These are phyloP conservation scores for Physaria fendleri DNA, from an alignment of 345 rosid genomes.

Conservation along the genomic window DNA sequence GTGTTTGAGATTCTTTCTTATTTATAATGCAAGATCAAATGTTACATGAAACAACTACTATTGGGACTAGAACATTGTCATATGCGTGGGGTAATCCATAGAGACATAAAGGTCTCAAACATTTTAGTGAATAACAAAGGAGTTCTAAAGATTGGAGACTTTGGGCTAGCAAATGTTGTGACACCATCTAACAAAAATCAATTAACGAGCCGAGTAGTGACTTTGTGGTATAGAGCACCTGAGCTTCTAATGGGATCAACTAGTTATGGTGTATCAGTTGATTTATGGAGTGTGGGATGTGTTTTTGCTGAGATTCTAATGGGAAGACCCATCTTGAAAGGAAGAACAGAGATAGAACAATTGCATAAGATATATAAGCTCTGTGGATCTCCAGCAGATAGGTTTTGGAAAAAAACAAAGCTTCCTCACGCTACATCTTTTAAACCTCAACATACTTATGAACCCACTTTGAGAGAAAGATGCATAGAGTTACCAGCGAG, in stretches of 20 bases:
- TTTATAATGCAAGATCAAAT: slow-evolving; percentile 41
- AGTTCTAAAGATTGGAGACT: slow-evolving; percentile 60
- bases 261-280: slow-evolving; percentile 57
- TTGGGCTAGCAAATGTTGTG: slow-evolving; percentile 62
- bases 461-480: slow-evolving; percentile 46
- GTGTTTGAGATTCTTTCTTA: background rate
- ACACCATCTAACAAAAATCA: slow-evolving; percentile 41
- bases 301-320: slow-evolving; percentile 60
- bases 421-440: slow-evolving; percentile 56
- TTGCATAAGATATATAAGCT: slow-evolving; percentile 69
- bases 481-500: slow-evolving; percentile 41
- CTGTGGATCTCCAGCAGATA: slow-evolving; percentile 72
- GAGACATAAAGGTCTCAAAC: slow-evolving; percentile 69
- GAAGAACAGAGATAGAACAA: slow-evolving; percentile 84
- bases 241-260: slow-evolving; percentile 83
- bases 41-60: slow-evolving; percentile 74
- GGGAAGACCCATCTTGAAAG: slow-evolving; percentile 67
- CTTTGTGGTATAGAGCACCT: slow-evolving; percentile 82
- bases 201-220: slow-evolving; percentile 73
- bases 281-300: slow-evolving; percentile 80
- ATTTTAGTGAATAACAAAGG: slow-evolving; percentile 69
- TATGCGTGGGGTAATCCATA: slow-evolving; percentile 58
- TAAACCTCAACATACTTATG: slow-evolving; percentile 52
- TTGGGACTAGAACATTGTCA: slow-evolving; percentile 71
- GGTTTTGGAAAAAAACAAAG: slow-evolving; percentile 50